Conservation (phyloP, 176 grass and related monocot species). For the Phoenix roebelenii region DNA sequence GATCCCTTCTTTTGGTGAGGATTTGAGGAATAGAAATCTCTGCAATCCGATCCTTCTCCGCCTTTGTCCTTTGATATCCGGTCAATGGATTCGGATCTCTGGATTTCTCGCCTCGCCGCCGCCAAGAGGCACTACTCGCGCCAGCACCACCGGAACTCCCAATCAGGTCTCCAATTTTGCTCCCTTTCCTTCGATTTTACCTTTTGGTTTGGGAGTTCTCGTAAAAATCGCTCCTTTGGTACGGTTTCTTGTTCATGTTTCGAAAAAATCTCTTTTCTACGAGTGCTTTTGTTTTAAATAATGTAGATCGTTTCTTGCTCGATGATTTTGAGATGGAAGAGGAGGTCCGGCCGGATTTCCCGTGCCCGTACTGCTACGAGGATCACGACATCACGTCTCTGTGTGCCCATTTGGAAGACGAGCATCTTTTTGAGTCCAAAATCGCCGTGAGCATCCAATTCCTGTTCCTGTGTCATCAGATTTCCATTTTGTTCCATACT, state of each 20-base stretch:
- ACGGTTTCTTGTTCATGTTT: background rate
- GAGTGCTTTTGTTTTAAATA: too few species aligned
- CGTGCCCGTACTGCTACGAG: slow-evolving; percentile 15
- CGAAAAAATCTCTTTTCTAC: background rate
- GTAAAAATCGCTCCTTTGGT: background rate
- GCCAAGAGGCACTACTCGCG: slow-evolving; percentile 19
- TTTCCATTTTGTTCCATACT: too few species aligned
- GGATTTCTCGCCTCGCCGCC: slow-evolving; percentile 15
- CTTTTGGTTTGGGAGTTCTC: background rate
- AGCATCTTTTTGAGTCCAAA: slow-evolving; percentile 17
- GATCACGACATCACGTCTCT: slow-evolving; percentile 10
- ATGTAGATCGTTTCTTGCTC: background rate
- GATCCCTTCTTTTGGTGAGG: too few species aligned
- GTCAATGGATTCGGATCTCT: slow-evolving; percentile 13
- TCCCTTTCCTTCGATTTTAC: background rate
- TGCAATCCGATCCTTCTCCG: too few species aligned
- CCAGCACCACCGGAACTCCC: background rate
- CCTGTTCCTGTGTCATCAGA: too few species aligned
- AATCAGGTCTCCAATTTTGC: background rate
- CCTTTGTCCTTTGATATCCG: too few species aligned
- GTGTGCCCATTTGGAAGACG: slow-evolving; percentile 14
- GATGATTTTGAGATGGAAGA: slow-evolving; percentile 14
- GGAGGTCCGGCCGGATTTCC: slow-evolving; percentile 3
- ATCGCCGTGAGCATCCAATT: slow-evolving; percentile 4
- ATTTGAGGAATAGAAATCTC: too few species aligned